phyloP scores from a whole-genome alignment of 805 yeast species.

The Kuraishia piskuri region DNA sequence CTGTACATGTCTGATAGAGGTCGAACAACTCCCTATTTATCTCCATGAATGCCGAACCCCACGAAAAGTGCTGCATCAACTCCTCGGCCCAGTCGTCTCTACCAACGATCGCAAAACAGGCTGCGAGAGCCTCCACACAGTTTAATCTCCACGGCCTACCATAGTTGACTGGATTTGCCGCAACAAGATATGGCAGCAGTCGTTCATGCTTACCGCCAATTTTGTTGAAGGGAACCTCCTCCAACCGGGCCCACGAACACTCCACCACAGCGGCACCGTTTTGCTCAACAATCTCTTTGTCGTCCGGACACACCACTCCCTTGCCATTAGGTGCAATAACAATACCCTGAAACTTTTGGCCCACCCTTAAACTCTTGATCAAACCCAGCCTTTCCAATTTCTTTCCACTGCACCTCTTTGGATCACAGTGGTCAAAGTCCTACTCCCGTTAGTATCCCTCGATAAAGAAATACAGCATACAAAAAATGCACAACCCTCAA shows the following conservation, averaged over 20 bases:
- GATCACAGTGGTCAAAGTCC: slow-evolving; percentile 97
- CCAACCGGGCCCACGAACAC: slow-evolving; percentile 97
- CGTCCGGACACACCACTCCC: slow-evolving; percentile 84
- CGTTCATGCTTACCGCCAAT: slow-evolving; percentile 90
- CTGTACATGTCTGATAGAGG: slow-evolving; percentile 72
- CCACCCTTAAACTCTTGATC: slow-evolving; percentile 72
- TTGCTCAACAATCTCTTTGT: slow-evolving; percentile 63
- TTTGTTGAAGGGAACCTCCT: slow-evolving; percentile 88
- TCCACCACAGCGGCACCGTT: slow-evolving; percentile 96
- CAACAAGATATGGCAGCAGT: slow-evolving; percentile 82
- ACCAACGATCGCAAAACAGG: slow-evolving; percentile 92
- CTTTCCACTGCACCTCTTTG: slow-evolving; percentile 94
- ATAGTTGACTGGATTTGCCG: slow-evolving; percentile 95
- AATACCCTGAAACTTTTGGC: slow-evolving; percentile 86
- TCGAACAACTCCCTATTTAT: slow-evolving; percentile 74
- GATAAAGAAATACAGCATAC: too few species aligned
- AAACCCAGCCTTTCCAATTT: slow-evolving; percentile 83
- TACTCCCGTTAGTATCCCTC: background rate
- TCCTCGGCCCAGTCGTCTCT: slow-evolving; percentile 81
- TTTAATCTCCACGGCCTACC: slow-evolving; percentile 94
- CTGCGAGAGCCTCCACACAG: slow-evolving; percentile 97
- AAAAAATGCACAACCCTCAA: background rate
- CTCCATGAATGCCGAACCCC: slow-evolving; percentile 87
- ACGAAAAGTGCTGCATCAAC: slow-evolving; percentile 71
- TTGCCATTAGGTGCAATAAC: slow-evolving; percentile 86